Evolutionary conservation across 192 early-diverging fungal genomes (phyloP).

Genomic region (Mortierella antarctica): DNA sequence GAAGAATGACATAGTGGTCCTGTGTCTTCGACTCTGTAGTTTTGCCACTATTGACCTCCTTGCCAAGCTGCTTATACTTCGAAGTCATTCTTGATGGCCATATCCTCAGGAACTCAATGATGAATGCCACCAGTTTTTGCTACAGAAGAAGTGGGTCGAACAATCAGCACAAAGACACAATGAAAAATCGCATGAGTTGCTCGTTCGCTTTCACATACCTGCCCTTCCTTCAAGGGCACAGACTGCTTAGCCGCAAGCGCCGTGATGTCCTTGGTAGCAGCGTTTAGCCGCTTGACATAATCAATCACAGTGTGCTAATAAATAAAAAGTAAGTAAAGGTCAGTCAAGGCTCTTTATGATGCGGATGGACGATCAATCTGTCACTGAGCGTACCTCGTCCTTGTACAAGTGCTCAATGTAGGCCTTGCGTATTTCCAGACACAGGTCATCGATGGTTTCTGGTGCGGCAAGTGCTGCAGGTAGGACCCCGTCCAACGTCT

Average conservation of each 20-base stretch:
- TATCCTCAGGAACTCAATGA: conserved; percentile 51
- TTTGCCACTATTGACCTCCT: conserved; percentile 32
- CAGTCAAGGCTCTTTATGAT: neutral
- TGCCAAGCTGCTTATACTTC: conserved; percentile 38
- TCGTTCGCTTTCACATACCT: conserved; percentile 7
- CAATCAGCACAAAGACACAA: neutral
- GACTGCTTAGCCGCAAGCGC: conserved; percentile 32
- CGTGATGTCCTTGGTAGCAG: conserved; percentile 46
- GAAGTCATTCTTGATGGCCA: conserved; percentile 41
- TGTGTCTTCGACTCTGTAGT: conserved; percentile 11
- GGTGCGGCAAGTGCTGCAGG: neutral
- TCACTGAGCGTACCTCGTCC: conserved; percentile 10
- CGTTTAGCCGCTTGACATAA: conserved; percentile 38
- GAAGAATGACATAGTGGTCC: conserved; percentile 41
- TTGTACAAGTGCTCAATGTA: conserved; percentile 37
- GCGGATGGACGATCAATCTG: too few relatives aligned
- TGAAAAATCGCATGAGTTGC: neutral
- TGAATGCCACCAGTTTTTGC: conserved; percentile 46
- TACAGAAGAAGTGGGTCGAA: neutral
- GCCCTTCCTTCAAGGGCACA: conserved; percentile 32
- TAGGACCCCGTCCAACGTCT: conserved; percentile 3
- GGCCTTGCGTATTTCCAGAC: conserved; percentile 21
- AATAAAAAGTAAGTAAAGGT: neutral
- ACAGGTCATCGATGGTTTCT: conserved; percentile 28
- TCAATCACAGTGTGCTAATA: conserved; percentile 27